Base-by-base conservation (phyloP, 2,329 filamentous ascomycete species). In the Cladophialophora yegresii region DNA sequence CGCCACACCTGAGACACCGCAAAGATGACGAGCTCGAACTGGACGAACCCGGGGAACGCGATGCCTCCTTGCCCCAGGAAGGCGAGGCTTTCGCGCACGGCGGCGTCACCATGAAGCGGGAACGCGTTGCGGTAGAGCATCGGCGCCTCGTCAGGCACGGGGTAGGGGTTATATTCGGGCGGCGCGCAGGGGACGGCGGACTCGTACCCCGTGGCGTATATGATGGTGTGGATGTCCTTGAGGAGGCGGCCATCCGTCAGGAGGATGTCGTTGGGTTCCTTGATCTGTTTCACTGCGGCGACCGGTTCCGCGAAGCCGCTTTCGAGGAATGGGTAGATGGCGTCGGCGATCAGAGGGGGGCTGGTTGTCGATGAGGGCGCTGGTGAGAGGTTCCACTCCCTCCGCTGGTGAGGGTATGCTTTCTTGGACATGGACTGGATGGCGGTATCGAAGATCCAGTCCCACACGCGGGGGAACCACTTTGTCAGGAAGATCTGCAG, bases 61-160 rank as follows among this genome's bases (percentile, higher is more conserved):
- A 73, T 71, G 6, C 75, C 73, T 7, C 74, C 71, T 58, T 76
- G 76, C 63, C 77, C 77, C 61, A 81, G 70, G 57, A 82, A 77
- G 0, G 79, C 82, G 4, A 83, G 73, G 8, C 78, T 80, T 9
- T 80, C 73, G 3, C 80, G 78, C 26, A 79, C 71, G 26, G 75
- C 71, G 0, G 79, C 10, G 58, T 67, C 62, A 1, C 10, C 2
- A 26, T 64, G 62, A 1, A 67, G 73, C 1, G 80, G 80, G 65
- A 83, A 80, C 4, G 82, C 68, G 67, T 81, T 81, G 45, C 77
- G 76, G 59, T 79, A 82, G 1, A 82, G 71, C 0, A 75, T 69
- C 3, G 76, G 61, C 43, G 73, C 66, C 53, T 72, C 67, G 33
- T 70, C 61, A 2, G 66, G 53, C 57, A 66, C 9, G 62, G 64